A percentile compares a stretch with the other conserved stretches of the same genome.
Conservation (phyloP, 805 yeast species). For the Suhomyces sp. region DNA sequence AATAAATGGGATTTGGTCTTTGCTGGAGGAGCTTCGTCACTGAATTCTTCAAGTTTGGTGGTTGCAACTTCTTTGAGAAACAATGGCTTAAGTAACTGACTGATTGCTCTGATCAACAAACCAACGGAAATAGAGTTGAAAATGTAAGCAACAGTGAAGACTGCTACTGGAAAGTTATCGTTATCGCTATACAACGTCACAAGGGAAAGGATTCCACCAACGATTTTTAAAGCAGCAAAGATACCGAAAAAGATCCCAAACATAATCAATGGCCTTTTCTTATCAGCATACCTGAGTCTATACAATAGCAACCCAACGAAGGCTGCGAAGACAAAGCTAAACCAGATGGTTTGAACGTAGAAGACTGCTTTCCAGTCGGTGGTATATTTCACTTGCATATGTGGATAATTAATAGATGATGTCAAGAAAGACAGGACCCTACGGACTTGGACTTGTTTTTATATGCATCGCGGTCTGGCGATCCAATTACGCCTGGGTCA, state of each 20-base stretch:
- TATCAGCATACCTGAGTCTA: not conserved
- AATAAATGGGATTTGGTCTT: not conserved
- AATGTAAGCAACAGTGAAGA: constrained; percentile 5
- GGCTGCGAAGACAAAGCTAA: not conserved
- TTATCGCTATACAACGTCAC: not conserved
- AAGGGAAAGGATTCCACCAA: constrained; percentile 4
- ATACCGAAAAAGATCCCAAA: constrained; percentile 4
- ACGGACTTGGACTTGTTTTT: not conserved
- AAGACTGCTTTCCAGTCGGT: constrained; percentile 8
- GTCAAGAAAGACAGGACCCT: not conserved
- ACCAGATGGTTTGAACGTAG: constrained; percentile 8
- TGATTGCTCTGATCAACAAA: constrained; percentile 3
- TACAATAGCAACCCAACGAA: not conserved
- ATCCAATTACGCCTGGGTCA: not conserved
- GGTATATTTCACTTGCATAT: constrained; percentile 3
- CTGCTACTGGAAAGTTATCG: not conserved
- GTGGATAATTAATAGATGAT: not conserved
- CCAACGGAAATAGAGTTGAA: constrained; percentile 6
- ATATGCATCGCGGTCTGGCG: not conserved
- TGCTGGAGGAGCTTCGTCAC: not conserved
- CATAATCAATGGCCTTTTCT: not conserved
- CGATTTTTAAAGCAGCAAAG: constrained; percentile 2
- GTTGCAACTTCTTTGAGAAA: not conserved
- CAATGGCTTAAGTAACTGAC: constrained; percentile 6
- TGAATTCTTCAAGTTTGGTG: not conserved